Percentiles rank a stretch among this genome's conserved stretches.
phyloP scores from a whole-genome alignment of 2,329 filamentous ascomycete species.

The Ceratocystis eucalypticola region DNA sequence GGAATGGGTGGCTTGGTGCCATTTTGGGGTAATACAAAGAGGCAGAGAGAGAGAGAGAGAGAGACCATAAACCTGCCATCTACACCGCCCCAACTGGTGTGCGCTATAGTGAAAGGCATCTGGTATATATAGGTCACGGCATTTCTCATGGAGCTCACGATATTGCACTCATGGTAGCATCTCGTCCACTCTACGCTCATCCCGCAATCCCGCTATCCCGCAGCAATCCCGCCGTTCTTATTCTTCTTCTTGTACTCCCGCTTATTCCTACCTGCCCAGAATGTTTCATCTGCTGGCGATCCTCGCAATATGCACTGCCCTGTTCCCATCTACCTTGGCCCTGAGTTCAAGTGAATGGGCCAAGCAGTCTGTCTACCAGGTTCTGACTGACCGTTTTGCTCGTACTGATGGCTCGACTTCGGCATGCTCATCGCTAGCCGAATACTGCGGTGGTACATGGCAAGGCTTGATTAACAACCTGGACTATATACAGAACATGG shows the following conservation, averaged over 20 bases:
- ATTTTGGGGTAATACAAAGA: neutral
- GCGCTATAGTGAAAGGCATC: neutral
- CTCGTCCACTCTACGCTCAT: neutral
- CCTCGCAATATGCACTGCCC: neutral
- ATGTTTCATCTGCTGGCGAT: slow-evolving; percentile 8
- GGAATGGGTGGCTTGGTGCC: neutral
- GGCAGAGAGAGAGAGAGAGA: neutral
- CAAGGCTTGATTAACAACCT: slow-evolving; percentile 35
- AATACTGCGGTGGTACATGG: slow-evolving; percentile 40
- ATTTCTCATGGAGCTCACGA: neutral
- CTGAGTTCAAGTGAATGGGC: slow-evolving; percentile 28
- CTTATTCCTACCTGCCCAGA: neutral
- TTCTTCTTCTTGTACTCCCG: neutral
- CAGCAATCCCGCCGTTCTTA: neutral
- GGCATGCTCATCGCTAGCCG: slow-evolving; percentile 23
- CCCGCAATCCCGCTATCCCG: neutral
- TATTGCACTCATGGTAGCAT: neutral
- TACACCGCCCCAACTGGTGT: neutral
- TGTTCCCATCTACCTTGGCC: slow-evolving; percentile 19
- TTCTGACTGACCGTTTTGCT: slow-evolving; percentile 33
- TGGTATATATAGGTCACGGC: neutral
- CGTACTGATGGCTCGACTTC: slow-evolving; percentile 28
- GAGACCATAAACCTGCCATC: neutral
- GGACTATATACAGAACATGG: slow-evolving; percentile 38
- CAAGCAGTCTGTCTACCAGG: slow-evolving; percentile 33